phyloP scores from a whole-genome alignment of 2,329 filamentous ascomycete genomes.

The Penicillium freii region DNA sequence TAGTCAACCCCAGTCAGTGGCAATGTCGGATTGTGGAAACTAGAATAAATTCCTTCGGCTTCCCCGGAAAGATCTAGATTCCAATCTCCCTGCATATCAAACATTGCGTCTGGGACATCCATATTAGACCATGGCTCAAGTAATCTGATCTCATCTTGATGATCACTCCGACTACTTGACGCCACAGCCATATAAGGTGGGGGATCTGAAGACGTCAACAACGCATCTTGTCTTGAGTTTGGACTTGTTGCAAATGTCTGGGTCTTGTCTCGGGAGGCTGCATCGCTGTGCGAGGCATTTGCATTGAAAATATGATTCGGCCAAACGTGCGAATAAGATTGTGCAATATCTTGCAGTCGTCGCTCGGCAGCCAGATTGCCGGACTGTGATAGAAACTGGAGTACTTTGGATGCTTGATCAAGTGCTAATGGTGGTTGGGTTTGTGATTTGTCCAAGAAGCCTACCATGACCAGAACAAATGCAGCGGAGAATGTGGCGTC shows the following conservation, averaged over 20 bases:
- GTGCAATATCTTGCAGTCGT: slow-evolving; percentile 20
- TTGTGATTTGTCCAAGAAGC: slow-evolving; percentile 13
- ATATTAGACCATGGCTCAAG: slow-evolving; percentile 15
- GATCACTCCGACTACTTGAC: neutral
- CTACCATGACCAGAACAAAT: slow-evolving; percentile 24
- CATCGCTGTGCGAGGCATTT: neutral
- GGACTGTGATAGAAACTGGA: slow-evolving; percentile 15
- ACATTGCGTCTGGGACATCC: slow-evolving; percentile 2
- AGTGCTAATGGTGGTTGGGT: slow-evolving; percentile 12
- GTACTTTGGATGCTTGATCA: slow-evolving; percentile 16
- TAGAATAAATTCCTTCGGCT: slow-evolving; percentile 24
- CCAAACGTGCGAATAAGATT: slow-evolving; percentile 19
- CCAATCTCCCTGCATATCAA: slow-evolving; percentile 20
- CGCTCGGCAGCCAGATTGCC: slow-evolving; percentile 21
- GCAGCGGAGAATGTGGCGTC: slow-evolving; percentile 26
- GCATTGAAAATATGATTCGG: slow-evolving; percentile 9
- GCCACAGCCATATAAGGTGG: neutral
- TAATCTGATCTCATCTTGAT: slow-evolving; percentile 11
- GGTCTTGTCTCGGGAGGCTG: neutral
- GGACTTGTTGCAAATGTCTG: neutral
- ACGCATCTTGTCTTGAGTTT: neutral
- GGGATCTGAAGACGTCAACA: neutral
- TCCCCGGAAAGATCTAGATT: slow-evolving; percentile 18
- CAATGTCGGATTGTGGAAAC: slow-evolving; percentile 21
- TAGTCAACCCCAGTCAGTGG: slow-evolving; percentile 24